Base-by-base conservation (phyloP, 805 yeast genomes). In the Saccharomyces eubayanus region DNA sequence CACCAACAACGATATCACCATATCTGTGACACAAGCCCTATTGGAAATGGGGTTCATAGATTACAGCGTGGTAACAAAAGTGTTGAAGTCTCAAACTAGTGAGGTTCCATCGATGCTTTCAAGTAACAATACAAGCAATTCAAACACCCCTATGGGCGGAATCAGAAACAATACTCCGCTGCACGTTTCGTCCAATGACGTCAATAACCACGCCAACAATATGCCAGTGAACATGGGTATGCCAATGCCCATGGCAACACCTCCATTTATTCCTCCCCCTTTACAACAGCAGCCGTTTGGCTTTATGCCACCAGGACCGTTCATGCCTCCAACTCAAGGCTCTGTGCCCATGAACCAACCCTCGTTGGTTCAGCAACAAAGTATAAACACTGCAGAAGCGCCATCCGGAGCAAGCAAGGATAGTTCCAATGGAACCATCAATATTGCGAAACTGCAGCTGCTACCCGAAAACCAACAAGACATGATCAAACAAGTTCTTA, bases 21-120 rank as follows among this genome's bases (percentile, higher is more conserved):
- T 81, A 2, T 77, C 87, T 1, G 83, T 88, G 1, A 82, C 91
- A 0, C 94, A 87, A 65, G 87, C 90, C 2, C 72, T 87, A 57
- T 70, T 87, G 20, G 74, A 85, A 49, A 86, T 87, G 91, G 95
- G 94, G 0, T 76, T 87, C 46, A 80, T 87, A 24, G 87, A 85
- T 64, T 74, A 77, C 41, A 82, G 80, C 47, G 85, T 84, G n/a
- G 81, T 86, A n/a, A 75, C 76, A 36, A 80, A 82, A 56, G 80
- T 87, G 4, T 59, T 62, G 63, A 66, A 61, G 51, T 53, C 52
- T 54, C 57, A 58, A 53, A 54, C 41, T 49, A 51, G 57, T 56
- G 48, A 57, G 43, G 11, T 21, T 4, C 43, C 43, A 16, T 36
- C 54, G 47, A 45, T 52, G 40, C 30, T n/a, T 47, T 51, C 45